phyloP scores from a whole-genome alignment of 2,329 filamentous ascomycete genomes.

The Alternaria infectoria region DNA sequence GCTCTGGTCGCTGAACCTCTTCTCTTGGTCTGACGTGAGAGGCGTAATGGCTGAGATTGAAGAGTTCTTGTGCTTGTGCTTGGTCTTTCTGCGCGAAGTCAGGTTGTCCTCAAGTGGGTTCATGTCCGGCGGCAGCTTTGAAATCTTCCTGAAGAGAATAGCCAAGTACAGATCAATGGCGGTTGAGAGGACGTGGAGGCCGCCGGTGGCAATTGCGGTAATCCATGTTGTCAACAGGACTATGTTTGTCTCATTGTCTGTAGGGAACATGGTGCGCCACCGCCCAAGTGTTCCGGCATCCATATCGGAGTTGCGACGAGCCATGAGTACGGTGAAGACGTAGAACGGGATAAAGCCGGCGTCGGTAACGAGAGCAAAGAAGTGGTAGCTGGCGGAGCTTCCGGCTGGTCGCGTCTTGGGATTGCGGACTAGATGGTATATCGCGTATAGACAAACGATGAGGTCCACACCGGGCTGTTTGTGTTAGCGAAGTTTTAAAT shows the following conservation, averaged over 20 bases:
- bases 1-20: conserved; percentile 62
- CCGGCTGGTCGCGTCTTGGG: conserved; percentile 74
- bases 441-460: conserved; percentile 74
- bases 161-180: conserved; percentile 76
- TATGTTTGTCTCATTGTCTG: conserved; percentile 61
- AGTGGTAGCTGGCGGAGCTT: conserved; percentile 86
- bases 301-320: conserved; percentile 60
- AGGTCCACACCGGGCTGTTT: conserved; percentile 75
- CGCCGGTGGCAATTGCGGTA: conserved; percentile 66
- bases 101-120: conserved; percentile 89
- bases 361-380: conserved; percentile 81
- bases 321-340: conserved; percentile 63
- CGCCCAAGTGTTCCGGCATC: conserved; percentile 51
- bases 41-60: conserved; percentile 55
- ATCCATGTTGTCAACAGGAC: conserved; percentile 74
- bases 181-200: conserved; percentile 74
- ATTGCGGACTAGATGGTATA: conserved; percentile 78
- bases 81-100: conserved; percentile 67
- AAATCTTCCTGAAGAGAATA: conserved; percentile 81
- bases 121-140: conserved; percentile 86
- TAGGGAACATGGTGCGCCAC: conserved; percentile 74
- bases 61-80: conserved; percentile 77
- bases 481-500: conserved; percentile 19
- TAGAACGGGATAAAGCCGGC: conserved; percentile 68
- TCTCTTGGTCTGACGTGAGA: conserved; percentile 61